Percentiles rank a stretch among this genome's conserved stretches.
Evolutionary conservation across 306 rosid genomes (phyloP).

Genomic region (Herpetospermum pedunculosum): DNA sequence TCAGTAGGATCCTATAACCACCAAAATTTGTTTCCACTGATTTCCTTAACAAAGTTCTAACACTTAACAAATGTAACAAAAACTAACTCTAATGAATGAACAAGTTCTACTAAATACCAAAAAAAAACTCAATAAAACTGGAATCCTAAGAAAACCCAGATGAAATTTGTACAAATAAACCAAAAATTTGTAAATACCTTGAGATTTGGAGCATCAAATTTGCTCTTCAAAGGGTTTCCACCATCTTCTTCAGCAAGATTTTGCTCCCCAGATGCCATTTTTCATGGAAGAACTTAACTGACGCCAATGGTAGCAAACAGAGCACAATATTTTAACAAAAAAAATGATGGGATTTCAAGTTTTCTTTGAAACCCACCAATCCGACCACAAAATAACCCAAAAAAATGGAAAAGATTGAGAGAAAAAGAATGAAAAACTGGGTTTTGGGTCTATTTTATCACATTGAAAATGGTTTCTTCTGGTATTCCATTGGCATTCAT

Average conservation of each 20-base stretch:
- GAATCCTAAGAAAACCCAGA: slow-evolving; percentile 1
- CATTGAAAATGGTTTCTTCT: not conserved
- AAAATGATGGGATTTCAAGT: not conserved
- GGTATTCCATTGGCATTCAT: not conserved
- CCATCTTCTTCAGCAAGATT: slow-evolving; percentile 5
- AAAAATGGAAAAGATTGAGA: not conserved
- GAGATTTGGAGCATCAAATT: slow-evolving; percentile 9
- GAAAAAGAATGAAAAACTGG: not conserved
- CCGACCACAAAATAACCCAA: not conserved
- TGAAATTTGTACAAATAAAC: not conserved
- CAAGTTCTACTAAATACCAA: not conserved
- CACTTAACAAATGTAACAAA: not conserved
- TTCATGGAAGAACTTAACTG: not conserved
- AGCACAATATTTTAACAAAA: not conserved
- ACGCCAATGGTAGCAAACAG: not conserved
- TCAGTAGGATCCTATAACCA: not conserved
- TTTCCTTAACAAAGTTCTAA: not conserved
- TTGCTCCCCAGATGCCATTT: slow-evolving; percentile 25
- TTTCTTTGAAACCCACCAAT: not conserved
- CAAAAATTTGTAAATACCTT: slow-evolving; percentile 14
- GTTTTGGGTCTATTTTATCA: not conserved
- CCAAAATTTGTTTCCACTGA: not conserved
- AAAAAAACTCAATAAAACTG: not conserved
- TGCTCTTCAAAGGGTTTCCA: slow-evolving; percentile 11
- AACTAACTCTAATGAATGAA: not conserved